A percentile compares a stretch with the other conserved stretches of the same genome.
Conservation (phyloP, 345 rosid genomes). For the Rhodamnia rubescens region DNA sequence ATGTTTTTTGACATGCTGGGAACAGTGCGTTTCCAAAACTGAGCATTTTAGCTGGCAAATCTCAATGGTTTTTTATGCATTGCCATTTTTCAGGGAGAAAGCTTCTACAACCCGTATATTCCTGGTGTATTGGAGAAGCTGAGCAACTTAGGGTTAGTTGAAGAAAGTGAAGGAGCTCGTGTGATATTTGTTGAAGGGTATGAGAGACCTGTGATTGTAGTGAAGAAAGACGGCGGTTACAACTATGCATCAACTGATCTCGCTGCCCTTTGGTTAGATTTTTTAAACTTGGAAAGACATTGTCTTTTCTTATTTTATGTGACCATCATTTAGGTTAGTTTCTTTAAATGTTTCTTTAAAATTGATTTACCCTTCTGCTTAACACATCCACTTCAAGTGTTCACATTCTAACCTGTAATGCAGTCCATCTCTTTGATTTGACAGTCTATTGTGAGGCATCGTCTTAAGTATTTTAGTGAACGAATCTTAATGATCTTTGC, state of each 20-base stretch:
- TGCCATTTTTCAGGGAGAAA: conserved; percentile 68
- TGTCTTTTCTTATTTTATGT: not conserved
- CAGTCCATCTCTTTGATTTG: not conserved
- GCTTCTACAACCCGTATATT: conserved; percentile 85
- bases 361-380: not conserved
- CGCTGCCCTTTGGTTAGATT: conserved; percentile 79
- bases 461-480: not conserved
- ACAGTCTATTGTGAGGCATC: not conserved
- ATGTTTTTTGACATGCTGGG: not conserved
- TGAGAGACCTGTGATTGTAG: conserved; percentile 83
- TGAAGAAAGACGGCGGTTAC: conserved; percentile 95
- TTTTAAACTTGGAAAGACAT: not conserved
- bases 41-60: not conserved
- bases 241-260: conserved; percentile 96
- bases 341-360: not conserved
- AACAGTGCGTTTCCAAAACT: not conserved
- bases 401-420: not conserved
- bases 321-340: not conserved
- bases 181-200: conserved; percentile 70
- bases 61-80: not conserved
- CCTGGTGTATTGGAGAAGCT: conserved; percentile 46
- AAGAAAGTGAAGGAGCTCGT: conserved; percentile 91
- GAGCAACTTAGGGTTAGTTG: conserved; percentile 50
- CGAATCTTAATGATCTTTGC: too few species aligned
- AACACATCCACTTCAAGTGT: not conserved